Conservation (phyloP, 2,329 filamentous ascomycete species). For the Penicillium concentricum region DNA sequence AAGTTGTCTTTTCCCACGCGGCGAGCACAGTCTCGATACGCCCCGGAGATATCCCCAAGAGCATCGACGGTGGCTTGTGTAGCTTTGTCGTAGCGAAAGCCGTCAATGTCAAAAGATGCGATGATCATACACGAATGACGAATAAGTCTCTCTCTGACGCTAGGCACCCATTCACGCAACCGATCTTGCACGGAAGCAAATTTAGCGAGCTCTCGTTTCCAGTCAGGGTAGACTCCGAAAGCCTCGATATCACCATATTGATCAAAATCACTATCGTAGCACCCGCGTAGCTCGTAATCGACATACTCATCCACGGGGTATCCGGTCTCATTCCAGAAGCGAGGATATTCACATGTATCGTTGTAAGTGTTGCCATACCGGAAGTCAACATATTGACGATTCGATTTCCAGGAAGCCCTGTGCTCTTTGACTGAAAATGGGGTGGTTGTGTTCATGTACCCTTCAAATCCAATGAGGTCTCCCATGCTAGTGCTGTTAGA, state of each 20-base stretch:
- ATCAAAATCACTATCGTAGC: slow-evolving; percentile 64
- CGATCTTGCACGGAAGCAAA: slow-evolving; percentile 68
- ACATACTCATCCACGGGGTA: slow-evolving; percentile 50
- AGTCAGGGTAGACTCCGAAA: slow-evolving; percentile 63
- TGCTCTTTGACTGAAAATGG: slow-evolving; percentile 58
- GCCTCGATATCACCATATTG: slow-evolving; percentile 64
- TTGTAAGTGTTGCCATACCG: slow-evolving; percentile 54
- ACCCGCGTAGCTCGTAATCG: slow-evolving; percentile 51
- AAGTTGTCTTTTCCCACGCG: slow-evolving; percentile 63
- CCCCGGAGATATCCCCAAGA: slow-evolving; percentile 57
- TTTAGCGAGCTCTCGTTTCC: slow-evolving; percentile 63
- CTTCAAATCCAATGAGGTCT: slow-evolving; percentile 63
- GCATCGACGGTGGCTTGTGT: slow-evolving; percentile 63
- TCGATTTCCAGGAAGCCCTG: slow-evolving; percentile 56
- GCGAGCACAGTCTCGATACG: slow-evolving; percentile 58
- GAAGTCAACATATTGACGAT: slow-evolving; percentile 60
- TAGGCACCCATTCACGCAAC: slow-evolving; percentile 62
- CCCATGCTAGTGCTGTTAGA: slow-evolving; percentile 43
- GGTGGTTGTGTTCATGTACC: slow-evolving; percentile 58
- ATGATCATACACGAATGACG: slow-evolving; percentile 65
- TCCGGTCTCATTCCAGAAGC: slow-evolving; percentile 62
- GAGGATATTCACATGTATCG: slow-evolving; percentile 56
- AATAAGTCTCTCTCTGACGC: slow-evolving; percentile 57
- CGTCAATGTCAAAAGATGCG: slow-evolving; percentile 63
- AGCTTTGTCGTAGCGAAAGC: slow-evolving; percentile 66